Evolutionary conservation across 2,329 filamentous ascomycete genomes (phyloP).

Genomic region (Botrytis medusae): DNA sequence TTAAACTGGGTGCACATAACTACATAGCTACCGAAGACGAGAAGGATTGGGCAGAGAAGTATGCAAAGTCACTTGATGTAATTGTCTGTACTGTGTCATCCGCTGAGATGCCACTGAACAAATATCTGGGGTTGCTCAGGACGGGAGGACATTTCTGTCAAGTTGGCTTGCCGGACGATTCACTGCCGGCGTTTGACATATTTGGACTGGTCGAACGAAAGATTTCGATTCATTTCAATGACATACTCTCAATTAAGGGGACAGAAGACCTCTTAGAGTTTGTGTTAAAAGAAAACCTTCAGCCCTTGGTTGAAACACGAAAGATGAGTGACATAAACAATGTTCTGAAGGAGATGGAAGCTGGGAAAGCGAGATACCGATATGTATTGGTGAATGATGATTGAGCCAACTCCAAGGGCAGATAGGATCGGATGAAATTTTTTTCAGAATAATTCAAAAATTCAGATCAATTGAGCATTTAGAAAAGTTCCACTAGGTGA

Average conservation of each 20-base stretch:
- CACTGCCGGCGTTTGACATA: conserved; percentile 53
- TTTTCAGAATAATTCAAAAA: not conserved
- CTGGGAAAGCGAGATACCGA: conserved; percentile 53
- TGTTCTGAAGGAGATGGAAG: conserved; percentile 57
- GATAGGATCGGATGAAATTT: not conserved
- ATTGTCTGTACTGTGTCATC: conserved; percentile 59
- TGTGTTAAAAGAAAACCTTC: conserved; percentile 56
- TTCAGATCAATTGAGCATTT: not conserved
- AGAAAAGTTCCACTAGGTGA: not conserved
- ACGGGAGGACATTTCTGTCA: conserved; percentile 62
- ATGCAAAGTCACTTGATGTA: conserved; percentile 54
- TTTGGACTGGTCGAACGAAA: conserved; percentile 59
- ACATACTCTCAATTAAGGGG: conserved; percentile 46
- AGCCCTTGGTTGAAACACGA: conserved; percentile 56
- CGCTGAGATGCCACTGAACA: conserved; percentile 59
- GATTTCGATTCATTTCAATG: conserved; percentile 46
- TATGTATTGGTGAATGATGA: conserved; percentile 49
- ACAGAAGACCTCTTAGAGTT: conserved; percentile 62
- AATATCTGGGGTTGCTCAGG: conserved; percentile 61
- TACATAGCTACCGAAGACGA: conserved; percentile 53
- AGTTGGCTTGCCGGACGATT: conserved; percentile 64
- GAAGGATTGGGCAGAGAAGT: conserved; percentile 58
- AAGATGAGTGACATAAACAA: conserved; percentile 59
- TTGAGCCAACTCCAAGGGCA: conserved; percentile 24
- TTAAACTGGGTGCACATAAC: conserved; percentile 60